Evolutionary conservation across 768 basidiomycete genomes (phyloP).

Genomic region (Auriscalpium microsporum): DNA sequence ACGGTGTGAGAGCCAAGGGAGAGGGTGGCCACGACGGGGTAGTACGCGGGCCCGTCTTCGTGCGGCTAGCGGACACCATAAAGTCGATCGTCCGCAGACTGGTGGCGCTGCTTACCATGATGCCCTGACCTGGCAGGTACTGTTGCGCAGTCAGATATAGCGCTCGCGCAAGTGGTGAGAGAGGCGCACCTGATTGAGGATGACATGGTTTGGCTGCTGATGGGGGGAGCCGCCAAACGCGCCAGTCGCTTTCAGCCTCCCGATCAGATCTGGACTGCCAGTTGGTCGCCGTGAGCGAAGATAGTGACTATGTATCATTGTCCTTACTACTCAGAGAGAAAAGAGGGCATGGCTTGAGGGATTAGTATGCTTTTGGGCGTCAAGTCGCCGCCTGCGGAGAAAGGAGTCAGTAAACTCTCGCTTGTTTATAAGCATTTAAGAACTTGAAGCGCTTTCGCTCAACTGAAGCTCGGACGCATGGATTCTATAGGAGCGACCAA

Average conservation of each 20-base stretch:
- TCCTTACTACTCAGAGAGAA: slow-evolving; percentile 58
- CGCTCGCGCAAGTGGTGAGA: background rate
- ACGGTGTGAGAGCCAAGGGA: slow-evolving; percentile 79
- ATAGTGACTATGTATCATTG: background rate
- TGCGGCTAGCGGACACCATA: slow-evolving; percentile 52
- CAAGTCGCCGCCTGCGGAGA: slow-evolving; percentile 58
- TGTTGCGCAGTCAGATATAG: slow-evolving; percentile 30
- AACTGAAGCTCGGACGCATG: too few relatives aligned
- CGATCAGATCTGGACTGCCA: slow-evolving; percentile 72
- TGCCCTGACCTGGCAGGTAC: slow-evolving; percentile 88
- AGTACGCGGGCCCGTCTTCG: slow-evolving; percentile 85
- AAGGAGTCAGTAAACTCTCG: background rate
- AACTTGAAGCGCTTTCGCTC: too few relatives aligned
- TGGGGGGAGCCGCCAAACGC: slow-evolving; percentile 59
- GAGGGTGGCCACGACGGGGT: slow-evolving; percentile 84
- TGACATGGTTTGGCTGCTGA: slow-evolving; percentile 75
- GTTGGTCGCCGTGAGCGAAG: background rate
- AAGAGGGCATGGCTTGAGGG: slow-evolving; percentile 60
- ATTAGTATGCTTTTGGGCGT: slow-evolving; percentile 61
- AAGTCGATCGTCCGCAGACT: too few relatives aligned
- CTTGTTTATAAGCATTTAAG: too few relatives aligned
- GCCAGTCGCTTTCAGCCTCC: slow-evolving; percentile 56
- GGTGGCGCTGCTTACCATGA: slow-evolving; percentile 52
- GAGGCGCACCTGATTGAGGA: slow-evolving; percentile 68
- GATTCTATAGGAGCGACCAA: background rate